Percentiles rank a stretch among this genome's conserved stretches.
phyloP scores from a whole-genome alignment of 441 rosid genomes.

The Theobroma grandiflorum region DNA sequence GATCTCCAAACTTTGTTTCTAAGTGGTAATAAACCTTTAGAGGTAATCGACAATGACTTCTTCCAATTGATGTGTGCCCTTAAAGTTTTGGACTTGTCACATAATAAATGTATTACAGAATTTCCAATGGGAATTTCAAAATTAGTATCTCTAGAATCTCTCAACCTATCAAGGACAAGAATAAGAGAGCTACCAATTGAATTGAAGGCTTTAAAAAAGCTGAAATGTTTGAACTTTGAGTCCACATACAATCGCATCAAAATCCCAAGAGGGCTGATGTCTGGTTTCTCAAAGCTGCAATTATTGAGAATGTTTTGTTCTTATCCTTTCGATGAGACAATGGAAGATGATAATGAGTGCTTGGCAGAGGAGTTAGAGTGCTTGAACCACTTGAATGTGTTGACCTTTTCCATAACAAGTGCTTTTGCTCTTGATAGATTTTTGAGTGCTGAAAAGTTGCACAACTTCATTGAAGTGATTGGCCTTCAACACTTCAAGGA shows the following conservation, averaged over 20 bases:
- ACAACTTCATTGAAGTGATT: slow-evolving; percentile 14
- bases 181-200: slow-evolving; percentile 27
- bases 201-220: slow-evolving; percentile 32
- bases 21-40: slow-evolving; percentile 24
- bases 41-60: neutral
- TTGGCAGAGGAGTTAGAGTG: slow-evolving; percentile 33
- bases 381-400: slow-evolving; percentile 31
- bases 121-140: slow-evolving; percentile 26
- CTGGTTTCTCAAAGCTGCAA: slow-evolving; percentile 26
- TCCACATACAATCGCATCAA: neutral
- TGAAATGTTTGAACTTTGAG: slow-evolving; percentile 41
- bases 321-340: neutral
- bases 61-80: neutral
- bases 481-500: neutral
- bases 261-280: slow-evolving; percentile 26
- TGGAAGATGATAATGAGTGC: neutral
- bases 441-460: slow-evolving; percentile 19
- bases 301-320: slow-evolving; percentile 28
- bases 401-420: slow-evolving; percentile 8
- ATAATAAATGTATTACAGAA: neutral
- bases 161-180: neutral
- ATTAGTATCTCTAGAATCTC: slow-evolving; percentile 23
- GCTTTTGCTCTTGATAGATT: slow-evolving; percentile 24
- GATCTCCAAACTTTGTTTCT: slow-evolving; percentile 40
- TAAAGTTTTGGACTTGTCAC: slow-evolving; percentile 10